Percentiles rank a stretch among this genome's conserved stretches.
phyloP scores from a whole-genome alignment of 1,284 basidiomycete species.

The Pascua sp. region DNA sequence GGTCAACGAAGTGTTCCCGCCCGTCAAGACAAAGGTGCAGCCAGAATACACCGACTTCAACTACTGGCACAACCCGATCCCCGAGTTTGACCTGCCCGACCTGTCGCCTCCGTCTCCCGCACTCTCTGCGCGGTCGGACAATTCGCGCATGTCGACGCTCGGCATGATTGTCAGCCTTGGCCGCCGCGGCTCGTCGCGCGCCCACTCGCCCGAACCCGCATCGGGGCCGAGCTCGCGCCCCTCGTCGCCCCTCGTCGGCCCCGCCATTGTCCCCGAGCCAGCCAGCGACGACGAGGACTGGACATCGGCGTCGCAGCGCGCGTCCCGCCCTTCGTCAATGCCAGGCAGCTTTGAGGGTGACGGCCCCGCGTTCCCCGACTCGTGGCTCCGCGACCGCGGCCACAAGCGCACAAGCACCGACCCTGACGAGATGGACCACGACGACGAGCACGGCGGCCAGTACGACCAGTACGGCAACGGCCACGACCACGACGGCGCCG shows the following conservation, averaged over 20 bases:
- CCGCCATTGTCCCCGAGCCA: constrained; percentile 38
- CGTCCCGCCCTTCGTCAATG: constrained; percentile 52
- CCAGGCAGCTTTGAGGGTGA: constrained; percentile 64
- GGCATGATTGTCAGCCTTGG: constrained; percentile 73
- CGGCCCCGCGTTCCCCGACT: constrained; percentile 27
- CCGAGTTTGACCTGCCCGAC: constrained; percentile 79
- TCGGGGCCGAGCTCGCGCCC: constrained; percentile 51
- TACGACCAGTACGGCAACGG: constrained; percentile 25
- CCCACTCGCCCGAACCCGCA: constrained; percentile 26
- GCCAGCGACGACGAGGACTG: constrained; percentile 56
- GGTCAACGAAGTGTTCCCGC: constrained; percentile 99
- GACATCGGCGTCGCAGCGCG: constrained; percentile 23
- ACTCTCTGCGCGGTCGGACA: constrained; percentile 84
- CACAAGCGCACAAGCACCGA: not conserved
- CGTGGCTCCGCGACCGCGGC: constrained; percentile 17
- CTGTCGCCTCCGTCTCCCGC: constrained; percentile 87
- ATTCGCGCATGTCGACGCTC: constrained; percentile 61
- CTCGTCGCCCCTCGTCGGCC: constrained; percentile 45
- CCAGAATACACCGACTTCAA: constrained; percentile 97
- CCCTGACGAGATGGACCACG: constrained; percentile 3
- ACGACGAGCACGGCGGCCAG: constrained; percentile 27
- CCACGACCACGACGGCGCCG: not conserved
- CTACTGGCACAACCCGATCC: constrained; percentile 82
- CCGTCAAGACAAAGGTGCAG: constrained; percentile 79
- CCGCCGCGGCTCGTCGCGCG: constrained; percentile 43